Base-by-base conservation (phyloP, 202 grass and related monocot genomes). In the Setaria viridis region DNA sequence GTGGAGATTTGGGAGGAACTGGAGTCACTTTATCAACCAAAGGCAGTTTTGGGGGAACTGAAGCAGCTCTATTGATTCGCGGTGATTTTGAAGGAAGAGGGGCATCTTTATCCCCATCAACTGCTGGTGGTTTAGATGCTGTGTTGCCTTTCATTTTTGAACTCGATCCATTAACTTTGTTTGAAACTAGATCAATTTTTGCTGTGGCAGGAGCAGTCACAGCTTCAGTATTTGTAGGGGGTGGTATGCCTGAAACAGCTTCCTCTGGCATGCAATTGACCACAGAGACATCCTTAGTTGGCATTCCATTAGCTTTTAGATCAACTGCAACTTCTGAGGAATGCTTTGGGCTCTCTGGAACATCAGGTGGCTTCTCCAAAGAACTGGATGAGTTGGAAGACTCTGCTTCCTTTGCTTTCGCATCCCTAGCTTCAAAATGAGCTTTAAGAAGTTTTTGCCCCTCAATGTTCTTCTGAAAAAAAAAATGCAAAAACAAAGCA, bases 361-460 rank as follows among this genome's bases (percentile, higher is more conserved):
- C 71, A 82, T 88, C 72, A 85, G 85, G 51, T 81, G 83, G 76
- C 30, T 89, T 88, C 55, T 88, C 90, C 34, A 70, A 83, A 86
- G 88, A 78, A 93, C 66, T 87, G 59, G 88, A 90, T 83, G 87
- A 92, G 81, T 82, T 66, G 1, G 87, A 91, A 69, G 93, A 82
- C 25, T 79, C 87, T 70, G 51, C 70, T 84, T 79, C 20, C 49
- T 82, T 91, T 46, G 82, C 62, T 81, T 91, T 82, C 43, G 69
- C 58, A 21, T 87, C 89, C 86, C 75, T 88, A 67, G 71, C 82
- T 91, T 91, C 82, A 73, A 91, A 78, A 78, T 91, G 85, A 73
- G 85, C 85, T 91, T 91, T 85, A 72, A 91, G 67, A 85, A 91
- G 89, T 85, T 91, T 91, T 67, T 80, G 80, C 49, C 85, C 89